Base-by-base conservation (phyloP, 768 basidiomycete species). In the Galerina marginata region DNA sequence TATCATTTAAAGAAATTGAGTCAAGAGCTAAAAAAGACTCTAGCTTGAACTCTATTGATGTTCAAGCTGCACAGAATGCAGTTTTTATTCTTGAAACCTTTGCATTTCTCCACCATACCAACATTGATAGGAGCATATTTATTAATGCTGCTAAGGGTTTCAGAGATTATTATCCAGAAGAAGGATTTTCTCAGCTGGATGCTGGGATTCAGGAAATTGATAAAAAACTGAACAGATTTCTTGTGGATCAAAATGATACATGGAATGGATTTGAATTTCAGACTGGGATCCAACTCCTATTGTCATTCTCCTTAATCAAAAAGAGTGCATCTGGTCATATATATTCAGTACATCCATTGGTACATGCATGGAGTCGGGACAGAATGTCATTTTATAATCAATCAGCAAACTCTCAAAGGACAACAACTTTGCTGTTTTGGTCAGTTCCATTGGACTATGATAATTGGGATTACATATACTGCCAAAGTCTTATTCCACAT, bases 61-160 rank as follows among this genome's bases (percentile, higher is more conserved):
- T 1, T 33, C 36, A 62, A 42, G 54, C 43, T 29, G 62, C 65
- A 23, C 26, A 67, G 16, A 48, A 6, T 58, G 67, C 67, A 25
- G 38, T 68, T 58, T 11, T 29, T 2, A 54, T 65, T 29, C 54
- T 66, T 26, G 56, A 65, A 37, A 65, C 51, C 3, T 61, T 59
- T 61, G 55, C 67, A 6, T 68, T 68, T 47, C 45, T 67, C 6
- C 67, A 68, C 38, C 60, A 67, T 58, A 52, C 42, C 6, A 57
- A 64, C 29, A 64, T 66, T 49, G 12, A 40, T 47, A 60, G 62
- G 33, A 45, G 25, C 1, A 58, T 66, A 16, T 61, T 66, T 29
- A 54, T 44, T 36, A 29, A 43, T 46, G 65, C 65, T 50, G 60
- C 63, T 10, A n/a, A 26, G 4, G 10, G 9, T 3, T 9, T 23